phyloP scores from a whole-genome alignment of 192 early-diverging fungal species.

The Gonapodya prolifera region DNA sequence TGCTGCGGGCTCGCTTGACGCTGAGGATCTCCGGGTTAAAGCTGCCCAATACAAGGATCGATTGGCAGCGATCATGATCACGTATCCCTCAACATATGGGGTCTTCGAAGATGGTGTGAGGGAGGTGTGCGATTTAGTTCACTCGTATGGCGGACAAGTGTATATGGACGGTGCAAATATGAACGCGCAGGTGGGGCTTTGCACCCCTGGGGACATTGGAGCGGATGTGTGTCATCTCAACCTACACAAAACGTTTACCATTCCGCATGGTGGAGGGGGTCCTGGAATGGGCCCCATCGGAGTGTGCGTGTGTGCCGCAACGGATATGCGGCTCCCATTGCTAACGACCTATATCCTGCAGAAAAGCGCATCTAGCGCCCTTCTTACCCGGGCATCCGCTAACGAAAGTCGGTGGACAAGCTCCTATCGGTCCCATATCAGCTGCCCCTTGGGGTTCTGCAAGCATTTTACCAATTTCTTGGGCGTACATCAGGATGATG shows the following conservation, averaged over 20 bases:
- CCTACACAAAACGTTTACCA: conserved; percentile 98
- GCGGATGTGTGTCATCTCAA: conserved; percentile 99
- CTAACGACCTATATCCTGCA: conserved; percentile 6
- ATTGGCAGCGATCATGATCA: conserved; percentile 95
- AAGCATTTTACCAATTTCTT: conserved; percentile 91
- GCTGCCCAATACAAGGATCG: conserved; percentile 72
- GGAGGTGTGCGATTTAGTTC: conserved; percentile 83
- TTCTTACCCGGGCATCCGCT: conserved; percentile 90
- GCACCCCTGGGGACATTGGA: conserved; percentile 84
- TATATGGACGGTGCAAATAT: conserved; percentile 97
- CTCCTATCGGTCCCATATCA: conserved; percentile 78
- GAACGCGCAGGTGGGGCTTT: conserved; percentile 76
- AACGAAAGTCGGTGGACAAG: conserved; percentile 51
- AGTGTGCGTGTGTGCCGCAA: conserved; percentile 38
- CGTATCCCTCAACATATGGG: conserved; percentile 98
- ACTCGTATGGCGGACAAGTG: conserved; percentile 89
- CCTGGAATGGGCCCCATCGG: conserved; percentile 97
- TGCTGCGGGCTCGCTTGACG: conserved; percentile 82
- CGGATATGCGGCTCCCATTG: neutral
- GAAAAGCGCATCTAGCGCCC: conserved; percentile 75
- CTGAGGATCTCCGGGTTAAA: conserved; percentile 78
- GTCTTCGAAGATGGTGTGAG: conserved; percentile 87
- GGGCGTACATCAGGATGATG: conserved; percentile 98
- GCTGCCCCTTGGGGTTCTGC: conserved; percentile 96
- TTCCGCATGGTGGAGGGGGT: conserved; percentile 98